Base-by-base conservation (phyloP, 352 stramenopile genomes). In the Globisporangium paroecandrum region DNA sequence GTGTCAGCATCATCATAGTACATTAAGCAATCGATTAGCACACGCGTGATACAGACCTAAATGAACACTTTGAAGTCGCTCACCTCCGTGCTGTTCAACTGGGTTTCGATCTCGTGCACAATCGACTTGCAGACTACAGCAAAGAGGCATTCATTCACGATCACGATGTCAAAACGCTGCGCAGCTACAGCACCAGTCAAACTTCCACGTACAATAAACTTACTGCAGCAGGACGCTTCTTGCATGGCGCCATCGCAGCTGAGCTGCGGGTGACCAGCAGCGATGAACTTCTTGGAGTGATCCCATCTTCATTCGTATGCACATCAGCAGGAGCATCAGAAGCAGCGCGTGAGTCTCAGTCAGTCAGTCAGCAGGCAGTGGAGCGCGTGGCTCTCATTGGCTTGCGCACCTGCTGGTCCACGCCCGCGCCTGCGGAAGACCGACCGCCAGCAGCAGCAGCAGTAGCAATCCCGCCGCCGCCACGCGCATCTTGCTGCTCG, bases 51-150 rank as follows among this genome's bases (percentile, higher is more conserved):
- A n/a, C 4, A 38, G 2, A 6, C 64, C 20, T 58, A 43, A 41
- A 49, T 20, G 3, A 6, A 59, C 0, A 1, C 13, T 9, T 64
- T 32, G 18, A 13, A 34, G 41, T 8, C 15, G 58, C 58, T 55
- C 56, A 89, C 84, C 68, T 75, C 54, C 12, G 87, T 95, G 67
- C 79, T 86, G 73, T 93, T 89, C 38, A 95, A 69, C 74, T 93
- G 82, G 43, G 75, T 85, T 69, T 95, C 87, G 49, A 95, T 92
- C 66, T 92, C 81, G 62, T 82, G 78, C 58, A 95, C 83, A 61
- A 95, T 93, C 24, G 82, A 88, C 72, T 86, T 87, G 77, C 87
- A 95, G 38, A 95, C 86, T 94, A 61, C 22, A 22, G 15, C n/a
- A n/a, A 60, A 38, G 0, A 8, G 8, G 32, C 20, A 43, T 32